Base-by-base conservation (phyloP, 2,329 filamentous ascomycete species). In the Botrytis sinoallii region DNA sequence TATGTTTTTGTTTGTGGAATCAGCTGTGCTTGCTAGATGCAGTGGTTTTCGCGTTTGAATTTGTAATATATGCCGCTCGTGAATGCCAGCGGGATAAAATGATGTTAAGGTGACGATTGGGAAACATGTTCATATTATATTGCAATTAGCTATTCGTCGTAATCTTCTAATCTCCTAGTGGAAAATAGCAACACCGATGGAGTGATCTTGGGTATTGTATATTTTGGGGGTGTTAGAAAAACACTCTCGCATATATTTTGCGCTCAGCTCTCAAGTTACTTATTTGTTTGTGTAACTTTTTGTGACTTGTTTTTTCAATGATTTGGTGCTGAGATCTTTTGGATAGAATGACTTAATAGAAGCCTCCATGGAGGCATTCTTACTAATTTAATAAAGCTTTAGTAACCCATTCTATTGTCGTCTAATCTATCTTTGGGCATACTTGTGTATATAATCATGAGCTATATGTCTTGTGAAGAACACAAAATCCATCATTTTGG, bases 201-300 rank as follows among this genome's bases (percentile, higher is more conserved):
- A 25, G 3, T n/a, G 10, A 55, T 6, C 4, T 55, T 16, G 12
- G 52, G n/a, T n/a, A 29, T 16, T 8, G 0, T 55, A 7, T 25
- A 5, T 16, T 55, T 29, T 16, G 4, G 4, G 1, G 25, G 10
- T n/a, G 10, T n/a, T 14, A n/a, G 5, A 55, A n/a, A 16, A n/a
- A 10, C 25, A 16, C 12, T 16, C 25, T 6, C 25, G 16, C 12
- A 7, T 3, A 14, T 3, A 1, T 7, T n/a, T n/a, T 7, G 10
- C 25, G 10, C 48, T 55, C 25, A n/a, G 48, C 10, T 55, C 25
- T 16, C 4, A n/a, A 55, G 48, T 55, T 55, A 14, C 12, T 55
- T 8, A 4, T 16, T 29, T 18, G 0, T 4, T 16, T 55, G 10
- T 55, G 25, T 16, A 8, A 5, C 5, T 29, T 0, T 3, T 16